Evolutionary conservation across 129 eudicot species (phyloP), one percentile per base, ranked within the genome.

Genomic region (Centaurea solstitialis): DNA sequence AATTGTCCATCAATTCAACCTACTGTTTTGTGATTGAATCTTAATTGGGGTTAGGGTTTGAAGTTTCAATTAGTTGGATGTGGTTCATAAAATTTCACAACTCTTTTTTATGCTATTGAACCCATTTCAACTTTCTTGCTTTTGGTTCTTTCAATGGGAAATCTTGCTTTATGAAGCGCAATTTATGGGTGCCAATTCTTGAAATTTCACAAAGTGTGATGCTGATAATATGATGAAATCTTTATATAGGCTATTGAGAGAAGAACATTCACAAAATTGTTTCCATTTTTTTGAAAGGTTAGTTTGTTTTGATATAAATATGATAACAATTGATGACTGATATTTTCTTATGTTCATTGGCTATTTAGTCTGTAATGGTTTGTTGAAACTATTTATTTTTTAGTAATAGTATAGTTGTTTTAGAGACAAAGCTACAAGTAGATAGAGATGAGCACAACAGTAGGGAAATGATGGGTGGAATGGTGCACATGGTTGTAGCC

Each of bases 161-260:
- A 12, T 70, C 22, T 70, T 70, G 74, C 9, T 18, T 68, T 37
- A 1, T 71, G 7, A 23, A 3, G 33, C 38, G 0, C 53, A 17
- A 0, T 35, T 71, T 71, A 41, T 21, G 11, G 74, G 3, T 26
- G 24, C 28, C 0, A 5, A 28, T 43, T 12, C 4, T 28, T 79
- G 50, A 26, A 68, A 40, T 30, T 20, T 22, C 1, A 26, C 67
- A 61, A 68, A 12, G n/a, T 74, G 64, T 40, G 64, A 30, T 39
- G 30, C 41, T 83, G 70, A 81, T 73, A 81, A 13, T 12, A 61
- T 22, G 67, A 57, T 57, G 0, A 33, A 43, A 35, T 80, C 20
- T 64, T 47, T 43, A 12, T 40, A 18, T 78, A 93, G 98, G 97
- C 98, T 4, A 85, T 91, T 64, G 93, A 91, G 82, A 91, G 97